Evolutionary conservation across 164 flowering plant genomes (phyloP), one percentile per base, ranked within the genome.

Genomic region (Piper longum): DNA sequence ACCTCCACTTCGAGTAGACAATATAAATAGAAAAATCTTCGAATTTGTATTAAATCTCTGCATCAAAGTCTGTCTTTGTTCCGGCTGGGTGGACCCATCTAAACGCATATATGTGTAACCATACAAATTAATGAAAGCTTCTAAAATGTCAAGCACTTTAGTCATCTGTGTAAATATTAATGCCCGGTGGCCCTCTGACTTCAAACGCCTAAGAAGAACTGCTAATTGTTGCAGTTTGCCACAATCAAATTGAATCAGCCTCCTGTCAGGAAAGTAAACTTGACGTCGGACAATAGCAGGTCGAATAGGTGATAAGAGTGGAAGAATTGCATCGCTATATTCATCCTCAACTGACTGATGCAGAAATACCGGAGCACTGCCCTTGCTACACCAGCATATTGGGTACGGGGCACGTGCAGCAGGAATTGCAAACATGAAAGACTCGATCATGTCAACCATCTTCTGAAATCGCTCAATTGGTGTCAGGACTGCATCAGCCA

Each of bases 1-100:
- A 74, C 99, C 99, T 55, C 97, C 99, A 81, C 99, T 93, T 52
- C 99, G 91, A 36, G 99, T 93, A 45, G 99, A 93, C 71, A 93
- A 83, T 65, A 93, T 93, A 72, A 93, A 93, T 54, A 93, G 88
- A 78, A 93, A 93, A 63, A 83, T 72, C 63, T 93, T 93, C 8
- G 99, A 97, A 65, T 91, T 93, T 70, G 99, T 90, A 65, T 93
- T 93, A 66, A 90, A 93, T 36, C 99, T 81, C 74, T 93, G 99
- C 99, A 93, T 91, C 70, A 90, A 71, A 12, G 97, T 93, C 67
- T 93, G 99, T 75, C 99, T 81, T 75, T 88, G 89, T 76, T 93
- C 99, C 14, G 99, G 97, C 62, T 68, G 97, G 62, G 99, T 93
- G 43, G 99, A 93, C 59, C 99, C 99, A 83, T 93, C 99, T 58